Conservation (phyloP, 2,329 filamentous ascomycete species). For the Dothistroma septosporum region DNA sequence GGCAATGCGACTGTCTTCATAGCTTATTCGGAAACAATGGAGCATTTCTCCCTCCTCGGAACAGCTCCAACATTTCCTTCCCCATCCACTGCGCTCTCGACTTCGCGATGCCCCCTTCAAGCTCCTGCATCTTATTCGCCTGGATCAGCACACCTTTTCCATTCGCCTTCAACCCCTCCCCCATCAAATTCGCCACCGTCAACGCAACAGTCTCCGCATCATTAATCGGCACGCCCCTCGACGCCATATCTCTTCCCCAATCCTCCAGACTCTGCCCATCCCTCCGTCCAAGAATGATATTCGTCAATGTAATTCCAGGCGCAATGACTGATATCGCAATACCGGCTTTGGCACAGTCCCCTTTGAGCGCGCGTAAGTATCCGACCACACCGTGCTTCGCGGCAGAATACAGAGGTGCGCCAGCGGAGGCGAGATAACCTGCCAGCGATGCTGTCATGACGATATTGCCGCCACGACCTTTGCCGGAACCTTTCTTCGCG, state of each 20-base stretch:
- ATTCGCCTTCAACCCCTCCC: slow-evolving; percentile 42
- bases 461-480: slow-evolving; percentile 41
- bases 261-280: slow-evolving; percentile 35
- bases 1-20: slow-evolving; percentile 5
- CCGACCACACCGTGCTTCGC: slow-evolving; percentile 51
- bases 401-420: slow-evolving; percentile 47
- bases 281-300: slow-evolving; percentile 38
- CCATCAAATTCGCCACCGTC: slow-evolving; percentile 45
- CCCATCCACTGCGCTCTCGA: slow-evolving; percentile 47
- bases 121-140: slow-evolving; percentile 36
- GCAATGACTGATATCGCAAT: slow-evolving; percentile 48
- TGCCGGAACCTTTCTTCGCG: slow-evolving; percentile 26
- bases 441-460: slow-evolving; percentile 48
- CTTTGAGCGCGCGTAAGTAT: slow-evolving; percentile 49
- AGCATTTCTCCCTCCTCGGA: slow-evolving; percentile 42
- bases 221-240: slow-evolving; percentile 47
- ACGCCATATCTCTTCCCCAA: slow-evolving; percentile 44
- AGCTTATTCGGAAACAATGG: slow-evolving; percentile 33
- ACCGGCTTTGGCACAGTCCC: slow-evolving; percentile 44
- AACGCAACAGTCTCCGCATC: slow-evolving; percentile 43
- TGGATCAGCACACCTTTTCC: slow-evolving; percentile 48
- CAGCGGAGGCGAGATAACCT: slow-evolving; percentile 47
- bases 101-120: slow-evolving; percentile 47
- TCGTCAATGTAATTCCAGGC: slow-evolving; percentile 48
- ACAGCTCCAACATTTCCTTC: slow-evolving; percentile 49